Base-by-base conservation (phyloP, 108 stramenopile species). In the Cyclotella baltica region DNA sequence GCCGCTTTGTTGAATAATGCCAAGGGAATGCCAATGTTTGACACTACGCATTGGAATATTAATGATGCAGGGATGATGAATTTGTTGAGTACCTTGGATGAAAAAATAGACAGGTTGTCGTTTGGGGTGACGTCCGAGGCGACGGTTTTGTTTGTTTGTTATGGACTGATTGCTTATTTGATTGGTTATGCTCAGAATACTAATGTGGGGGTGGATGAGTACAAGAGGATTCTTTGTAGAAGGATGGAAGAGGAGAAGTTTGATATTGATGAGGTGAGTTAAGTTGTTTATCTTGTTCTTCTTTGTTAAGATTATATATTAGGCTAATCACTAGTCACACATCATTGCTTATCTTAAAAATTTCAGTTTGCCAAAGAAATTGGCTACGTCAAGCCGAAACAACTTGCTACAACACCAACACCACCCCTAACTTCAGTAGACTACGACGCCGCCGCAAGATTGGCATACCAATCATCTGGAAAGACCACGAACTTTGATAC, bases 191-290 rank as follows among this genome's bases (percentile, higher is more conserved):
- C 31, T 33, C 59, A 61, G 33, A 61, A 53, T 43, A 37, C 56
- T 28, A 27, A 51, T 36, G 58, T 30, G 59, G 73, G 73, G 4
- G 28, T 18, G 50, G 36, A 52, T 6, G 50, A 34, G 18, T 74
- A 74, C 25, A 64, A 74, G 34, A 37, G 3, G n/a, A 40, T 36
- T 30, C 30, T 74, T 23, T 20, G 34, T 28, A 51, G 36, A 28
- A 64, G 25, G 62, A 62, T 74, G 46, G 73, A 63, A 47, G 8
- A 33, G 25, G 72, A 61, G 18, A 38, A 27, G 16, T 73, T 62
- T 43, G 72, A 73, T 73, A 15, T 62, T 20, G 29, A 73, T 27
- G 43, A 62, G 46, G 73, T 74, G 34, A 62, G 61, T 62, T 43
- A 0, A 18, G 19, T 13, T 50, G 34, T 29, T 67, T 50, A 50